Evolutionary conservation across 78 protist species (phyloP).

Genomic region (Dictyostelium citrinum): DNA sequence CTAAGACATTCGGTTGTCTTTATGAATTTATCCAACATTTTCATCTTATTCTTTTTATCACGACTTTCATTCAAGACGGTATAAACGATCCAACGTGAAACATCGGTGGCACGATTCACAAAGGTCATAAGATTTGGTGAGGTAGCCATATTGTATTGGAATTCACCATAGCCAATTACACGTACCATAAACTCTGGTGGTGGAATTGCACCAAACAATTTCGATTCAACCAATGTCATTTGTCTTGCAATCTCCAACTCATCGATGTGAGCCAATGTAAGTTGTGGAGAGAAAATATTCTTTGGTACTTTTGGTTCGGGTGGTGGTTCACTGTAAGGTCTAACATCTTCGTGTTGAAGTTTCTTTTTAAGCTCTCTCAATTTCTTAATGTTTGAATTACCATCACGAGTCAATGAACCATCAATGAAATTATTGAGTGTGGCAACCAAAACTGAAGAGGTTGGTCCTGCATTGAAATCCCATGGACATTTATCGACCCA

Average conservation of each 20-base stretch:
- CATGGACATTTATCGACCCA: constrained; percentile 77
- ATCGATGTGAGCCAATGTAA: constrained; percentile 33
- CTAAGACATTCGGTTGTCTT: constrained; percentile 42
- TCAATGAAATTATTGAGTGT: constrained; percentile 56
- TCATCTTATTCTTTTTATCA: constrained; percentile 1
- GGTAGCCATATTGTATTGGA: constrained; percentile 58
- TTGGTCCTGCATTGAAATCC: constrained; percentile 55
- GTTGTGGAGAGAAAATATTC: constrained; percentile 69
- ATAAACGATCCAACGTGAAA: constrained; percentile 37
- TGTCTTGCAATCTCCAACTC: constrained; percentile 73
- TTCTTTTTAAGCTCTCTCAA: not conserved
- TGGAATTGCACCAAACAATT: constrained; percentile 36
- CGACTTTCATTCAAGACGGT: constrained; percentile 5
- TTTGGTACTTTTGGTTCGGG: constrained; percentile 77
- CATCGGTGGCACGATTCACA: constrained; percentile 39
- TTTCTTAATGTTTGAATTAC: constrained; percentile 10
- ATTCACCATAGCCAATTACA: constrained; percentile 53
- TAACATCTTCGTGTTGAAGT: not conserved
- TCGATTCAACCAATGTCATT: constrained; percentile 53
- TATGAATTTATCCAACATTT: constrained; percentile 53
- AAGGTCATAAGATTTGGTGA: constrained; percentile 42
- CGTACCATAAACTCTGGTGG: constrained; percentile 70
- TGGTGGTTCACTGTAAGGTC: constrained; percentile 38
- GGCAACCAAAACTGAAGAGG: constrained; percentile 31
- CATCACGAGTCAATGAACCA: constrained; percentile 65